These are phyloP conservation scores for Pyricularia sp. DNA, from an alignment of 2,329 filamentous ascomycete species.

Conservation along the genomic window DNA sequence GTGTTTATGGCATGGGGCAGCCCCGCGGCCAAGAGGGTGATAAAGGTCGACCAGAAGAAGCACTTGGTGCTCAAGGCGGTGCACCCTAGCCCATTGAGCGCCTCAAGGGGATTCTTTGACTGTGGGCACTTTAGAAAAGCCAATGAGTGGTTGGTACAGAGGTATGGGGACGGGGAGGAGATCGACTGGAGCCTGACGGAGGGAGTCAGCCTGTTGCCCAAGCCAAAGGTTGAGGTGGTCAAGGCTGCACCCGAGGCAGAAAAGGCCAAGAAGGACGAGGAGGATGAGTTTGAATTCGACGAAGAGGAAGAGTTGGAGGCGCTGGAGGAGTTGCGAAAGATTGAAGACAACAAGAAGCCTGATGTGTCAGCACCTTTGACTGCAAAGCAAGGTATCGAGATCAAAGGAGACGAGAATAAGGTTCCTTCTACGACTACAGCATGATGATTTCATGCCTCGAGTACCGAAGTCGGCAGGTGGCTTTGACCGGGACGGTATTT, in stretches of 20 bases:
- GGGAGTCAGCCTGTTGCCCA: constrained; percentile 13
- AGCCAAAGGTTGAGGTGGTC: constrained; percentile 6
- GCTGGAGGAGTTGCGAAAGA: constrained; percentile 17
- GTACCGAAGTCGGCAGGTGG: neutral
- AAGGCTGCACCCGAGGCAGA: constrained; percentile 14
- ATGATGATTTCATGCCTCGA: neutral
- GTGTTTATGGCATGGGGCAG: constrained; percentile 94
- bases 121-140: constrained; percentile 73
- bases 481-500: neutral
- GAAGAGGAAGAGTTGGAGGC: constrained; percentile 8
- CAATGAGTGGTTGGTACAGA: constrained; percentile 72
- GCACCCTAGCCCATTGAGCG: constrained; percentile 90
- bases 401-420: constrained; percentile 3
- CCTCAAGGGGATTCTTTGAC: constrained; percentile 70
- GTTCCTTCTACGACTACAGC: neutral
- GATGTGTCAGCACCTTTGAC: constrained; percentile 3
- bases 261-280: constrained; percentile 13
- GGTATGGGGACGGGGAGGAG: constrained; percentile 70
- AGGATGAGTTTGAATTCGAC: constrained; percentile 8
- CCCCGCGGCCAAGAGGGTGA: constrained; percentile 71
- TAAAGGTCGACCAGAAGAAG: constrained; percentile 59
- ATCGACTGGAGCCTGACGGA: constrained; percentile 70
- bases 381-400: neutral
- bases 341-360: constrained; percentile 9
- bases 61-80: constrained; percentile 81